Conservation (phyloP, 116 monocot genomes). For the Iris pallida region DNA sequence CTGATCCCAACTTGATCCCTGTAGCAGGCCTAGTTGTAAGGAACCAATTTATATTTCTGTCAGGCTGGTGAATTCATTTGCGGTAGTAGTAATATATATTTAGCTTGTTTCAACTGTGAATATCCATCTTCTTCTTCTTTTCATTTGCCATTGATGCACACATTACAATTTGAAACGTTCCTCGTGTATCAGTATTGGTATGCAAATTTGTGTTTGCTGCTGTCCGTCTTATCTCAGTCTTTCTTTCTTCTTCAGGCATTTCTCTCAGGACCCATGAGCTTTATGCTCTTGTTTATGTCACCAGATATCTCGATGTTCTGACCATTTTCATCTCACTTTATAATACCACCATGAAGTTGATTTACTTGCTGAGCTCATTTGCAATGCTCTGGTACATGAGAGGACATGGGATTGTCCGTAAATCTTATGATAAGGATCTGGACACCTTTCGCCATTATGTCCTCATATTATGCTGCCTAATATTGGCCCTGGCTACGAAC, state of each 20-base stretch:
- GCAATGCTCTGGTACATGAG: constrained; percentile 90
- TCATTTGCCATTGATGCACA: too few relatives aligned
- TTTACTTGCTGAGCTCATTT: constrained; percentile 74
- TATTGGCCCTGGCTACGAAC: constrained; percentile 57
- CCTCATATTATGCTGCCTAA: constrained; percentile 56
- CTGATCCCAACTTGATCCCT: too few relatives aligned
- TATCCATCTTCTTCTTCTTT: too few relatives aligned
- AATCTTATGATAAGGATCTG: constrained; percentile 82
- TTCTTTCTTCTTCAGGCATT: constrained; percentile 40
- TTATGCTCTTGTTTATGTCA: constrained; percentile 75
- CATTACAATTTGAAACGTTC: too few relatives aligned
- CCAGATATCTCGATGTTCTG: constrained; percentile 73
- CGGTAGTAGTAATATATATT: too few relatives aligned
- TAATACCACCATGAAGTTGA: constrained; percentile 79
- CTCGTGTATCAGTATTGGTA: too few relatives aligned
- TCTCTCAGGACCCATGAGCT: constrained; percentile 94
- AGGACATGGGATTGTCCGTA: constrained; percentile 66
- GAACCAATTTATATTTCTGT: too few relatives aligned
- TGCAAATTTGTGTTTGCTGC: too few relatives aligned
- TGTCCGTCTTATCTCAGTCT: too few relatives aligned
- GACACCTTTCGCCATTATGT: constrained; percentile 88
- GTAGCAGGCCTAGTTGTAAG: too few relatives aligned
- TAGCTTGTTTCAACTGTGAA: too few relatives aligned
- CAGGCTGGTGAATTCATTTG: too few relatives aligned
- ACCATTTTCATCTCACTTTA: constrained; percentile 60